Percentiles rank a stretch among this genome's conserved stretches.
Evolutionary conservation across 768 basidiomycete species (phyloP).

Genomic region (Ramaria sp.): DNA sequence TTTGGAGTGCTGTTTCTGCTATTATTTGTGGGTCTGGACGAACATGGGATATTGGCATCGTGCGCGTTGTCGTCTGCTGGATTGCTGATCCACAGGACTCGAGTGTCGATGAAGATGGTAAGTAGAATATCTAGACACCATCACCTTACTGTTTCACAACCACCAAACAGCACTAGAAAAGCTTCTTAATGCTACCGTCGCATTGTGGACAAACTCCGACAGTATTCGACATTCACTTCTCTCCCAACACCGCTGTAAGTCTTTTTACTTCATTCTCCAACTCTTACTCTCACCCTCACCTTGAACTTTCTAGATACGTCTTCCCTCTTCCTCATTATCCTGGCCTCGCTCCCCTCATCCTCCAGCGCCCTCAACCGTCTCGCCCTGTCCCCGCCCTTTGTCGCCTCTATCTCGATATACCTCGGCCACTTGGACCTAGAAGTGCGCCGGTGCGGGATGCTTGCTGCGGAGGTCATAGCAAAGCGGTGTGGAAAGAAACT

Average conservation of each 20-base stretch:
- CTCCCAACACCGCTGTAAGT: constrained; percentile 65
- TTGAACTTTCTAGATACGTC: constrained; percentile 64
- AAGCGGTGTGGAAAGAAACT: constrained; percentile 50
- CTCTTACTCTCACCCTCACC: neutral
- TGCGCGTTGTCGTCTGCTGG: constrained; percentile 65
- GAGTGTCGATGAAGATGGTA: constrained; percentile 17
- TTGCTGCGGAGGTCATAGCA: constrained; percentile 76
- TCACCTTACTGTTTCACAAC: constrained; percentile 16
- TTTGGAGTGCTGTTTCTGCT: constrained; percentile 40
- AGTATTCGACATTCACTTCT: constrained; percentile 75
- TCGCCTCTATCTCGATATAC: constrained; percentile 61
- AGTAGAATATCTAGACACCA: constrained; percentile 12
- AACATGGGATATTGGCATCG: constrained; percentile 44
- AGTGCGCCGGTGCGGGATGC: constrained; percentile 85
- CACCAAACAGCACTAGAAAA: constrained; percentile 30
- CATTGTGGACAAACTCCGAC: constrained; percentile 64
- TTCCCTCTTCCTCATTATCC: constrained; percentile 49
- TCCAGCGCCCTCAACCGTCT: constrained; percentile 36
- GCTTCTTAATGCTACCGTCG: constrained; percentile 39
- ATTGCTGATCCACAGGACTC: constrained; percentile 33
- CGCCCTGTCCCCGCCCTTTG: constrained; percentile 46
- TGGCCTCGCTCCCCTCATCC: constrained; percentile 47
- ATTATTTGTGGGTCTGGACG: constrained; percentile 38
- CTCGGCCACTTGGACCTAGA: constrained; percentile 66
- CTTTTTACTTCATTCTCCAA: neutral